Conservation (phyloP, 768 basidiomycete species). For the Hygrocybe coccinea region DNA sequence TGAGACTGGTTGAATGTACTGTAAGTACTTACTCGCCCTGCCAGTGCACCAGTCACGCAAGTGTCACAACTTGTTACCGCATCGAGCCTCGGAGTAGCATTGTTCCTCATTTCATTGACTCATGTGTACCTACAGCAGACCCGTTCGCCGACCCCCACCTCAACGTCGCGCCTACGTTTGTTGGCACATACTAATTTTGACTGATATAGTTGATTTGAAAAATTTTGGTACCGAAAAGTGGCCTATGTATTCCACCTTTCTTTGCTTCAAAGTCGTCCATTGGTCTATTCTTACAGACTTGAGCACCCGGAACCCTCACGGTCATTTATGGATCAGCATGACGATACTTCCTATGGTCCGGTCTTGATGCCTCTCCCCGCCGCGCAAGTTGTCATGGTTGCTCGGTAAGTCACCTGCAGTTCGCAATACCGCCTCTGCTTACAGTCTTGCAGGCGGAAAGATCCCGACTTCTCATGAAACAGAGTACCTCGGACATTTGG, state of each 20-base stretch:
- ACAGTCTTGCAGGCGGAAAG: too few species aligned
- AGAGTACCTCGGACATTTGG: slow-evolving; percentile 50
- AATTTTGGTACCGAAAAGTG: too few species aligned
- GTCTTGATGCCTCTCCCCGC: slow-evolving; percentile 41
- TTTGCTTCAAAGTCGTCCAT: not conserved
- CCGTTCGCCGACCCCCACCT: slow-evolving; percentile 4
- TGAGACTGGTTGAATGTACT: too few species aligned
- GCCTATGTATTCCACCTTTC: not conserved
- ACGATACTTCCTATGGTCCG: not conserved
- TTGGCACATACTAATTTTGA: too few species aligned
- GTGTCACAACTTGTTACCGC: too few species aligned
- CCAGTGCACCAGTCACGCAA: too few species aligned
- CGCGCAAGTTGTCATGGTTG: slow-evolving; percentile 36
- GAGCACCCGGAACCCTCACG: slow-evolving; percentile 11
- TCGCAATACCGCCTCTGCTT: too few species aligned
- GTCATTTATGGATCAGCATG: not conserved
- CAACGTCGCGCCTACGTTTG: not conserved
- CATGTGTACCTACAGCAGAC: not conserved
- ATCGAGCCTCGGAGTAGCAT: not conserved
- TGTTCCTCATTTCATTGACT: not conserved
- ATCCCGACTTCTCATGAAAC: too few species aligned
- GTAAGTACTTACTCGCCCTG: too few species aligned
- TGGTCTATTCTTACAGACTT: not conserved
- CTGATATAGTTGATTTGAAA: too few species aligned
- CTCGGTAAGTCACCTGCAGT: slow-evolving; percentile 24